These are phyloP conservation scores for Anastatica hierochuntica DNA, from an alignment of 345 rosid genomes.

Conservation along the genomic window DNA sequence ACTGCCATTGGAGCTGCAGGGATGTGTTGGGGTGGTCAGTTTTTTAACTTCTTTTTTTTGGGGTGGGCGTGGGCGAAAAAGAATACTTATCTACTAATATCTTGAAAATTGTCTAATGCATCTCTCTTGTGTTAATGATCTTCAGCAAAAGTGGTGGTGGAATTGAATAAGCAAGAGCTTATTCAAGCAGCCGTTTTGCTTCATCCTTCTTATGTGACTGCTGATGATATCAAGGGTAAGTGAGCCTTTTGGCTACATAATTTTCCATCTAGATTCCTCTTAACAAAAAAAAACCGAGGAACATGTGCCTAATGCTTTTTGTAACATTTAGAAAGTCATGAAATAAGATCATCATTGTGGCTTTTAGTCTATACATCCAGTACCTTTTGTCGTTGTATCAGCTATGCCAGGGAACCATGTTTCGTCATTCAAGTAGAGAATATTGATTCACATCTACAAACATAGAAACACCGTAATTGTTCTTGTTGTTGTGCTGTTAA, in stretches of 20 bases:
- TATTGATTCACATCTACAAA: no score
- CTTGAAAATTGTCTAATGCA: not conserved
- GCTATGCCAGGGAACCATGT: no score
- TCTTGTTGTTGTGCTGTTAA: no score
- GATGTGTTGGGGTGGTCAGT: slow-evolving; percentile 64
- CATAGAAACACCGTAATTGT: no score
- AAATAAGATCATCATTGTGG: no score
- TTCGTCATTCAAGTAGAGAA: no score
- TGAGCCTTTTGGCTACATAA: not conserved
- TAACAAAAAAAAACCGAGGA: no score
- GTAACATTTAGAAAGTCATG: not conserved
- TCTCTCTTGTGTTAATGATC: not conserved
- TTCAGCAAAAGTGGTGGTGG: slow-evolving; percentile 70
- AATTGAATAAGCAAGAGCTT: slow-evolving; percentile 38
- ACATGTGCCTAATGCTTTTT: not conserved
- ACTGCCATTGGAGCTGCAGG: slow-evolving; percentile 55
- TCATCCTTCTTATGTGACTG: slow-evolving; percentile 57
- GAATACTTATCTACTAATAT: not conserved
- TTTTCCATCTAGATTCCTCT: no score
- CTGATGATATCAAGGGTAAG: slow-evolving; percentile 65
- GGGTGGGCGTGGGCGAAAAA: no score
- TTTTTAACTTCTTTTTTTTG: not conserved
- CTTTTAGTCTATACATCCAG: no score
- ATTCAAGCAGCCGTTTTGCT: slow-evolving; percentile 63
- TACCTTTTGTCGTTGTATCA: no score